Evolutionary conservation across 495 filamentous ascomycete species (phyloP).

Genomic region (Aspergillus panamensis): DNA sequence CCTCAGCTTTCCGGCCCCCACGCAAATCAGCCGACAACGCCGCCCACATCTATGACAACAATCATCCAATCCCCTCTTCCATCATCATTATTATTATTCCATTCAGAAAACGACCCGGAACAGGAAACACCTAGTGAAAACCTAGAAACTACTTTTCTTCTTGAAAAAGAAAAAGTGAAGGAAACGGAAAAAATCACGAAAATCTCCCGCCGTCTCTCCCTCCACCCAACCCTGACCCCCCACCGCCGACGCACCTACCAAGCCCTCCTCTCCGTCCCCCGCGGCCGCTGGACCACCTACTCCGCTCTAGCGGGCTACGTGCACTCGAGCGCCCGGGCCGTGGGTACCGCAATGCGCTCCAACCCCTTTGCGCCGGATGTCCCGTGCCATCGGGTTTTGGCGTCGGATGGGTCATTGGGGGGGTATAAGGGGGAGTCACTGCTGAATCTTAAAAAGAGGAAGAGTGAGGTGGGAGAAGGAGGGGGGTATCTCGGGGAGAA

Average conservation of each 20-base stretch:
- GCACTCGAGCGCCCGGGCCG: slow-evolving; percentile 67
- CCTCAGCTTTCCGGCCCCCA: too few relatives aligned
- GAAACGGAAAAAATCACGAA: slow-evolving; percentile 16
- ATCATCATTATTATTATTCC: too few relatives aligned
- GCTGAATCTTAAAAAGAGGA: slow-evolving; percentile 12
- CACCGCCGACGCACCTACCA: slow-evolving; percentile 59
- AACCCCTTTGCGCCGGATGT: slow-evolving; percentile 69
- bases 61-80: too few relatives aligned
- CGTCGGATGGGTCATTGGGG: slow-evolving; percentile 20
- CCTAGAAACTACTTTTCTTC: too few relatives aligned
- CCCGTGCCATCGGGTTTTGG: slow-evolving; percentile 45
- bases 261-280: slow-evolving; percentile 67
- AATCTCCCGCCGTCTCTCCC: slow-evolving; percentile 28
- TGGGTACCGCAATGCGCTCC: slow-evolving; percentile 71
- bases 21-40: too few relatives aligned
- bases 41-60: too few relatives aligned
- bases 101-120: too few relatives aligned
- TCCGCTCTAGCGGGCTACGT: slow-evolving; percentile 63
- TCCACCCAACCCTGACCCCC: slow-evolving; percentile 46
- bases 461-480: slow-evolving; percentile 20
- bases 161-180: slow-evolving; percentile 21
- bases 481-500: slow-evolving; percentile 24
- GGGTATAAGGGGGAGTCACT: slow-evolving; percentile 23
- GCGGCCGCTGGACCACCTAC: slow-evolving; percentile 70
- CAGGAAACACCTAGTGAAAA: too few relatives aligned